phyloP scores from a whole-genome alignment of 2,329 filamentous ascomycete species.

The Claviceps arundinis region DNA sequence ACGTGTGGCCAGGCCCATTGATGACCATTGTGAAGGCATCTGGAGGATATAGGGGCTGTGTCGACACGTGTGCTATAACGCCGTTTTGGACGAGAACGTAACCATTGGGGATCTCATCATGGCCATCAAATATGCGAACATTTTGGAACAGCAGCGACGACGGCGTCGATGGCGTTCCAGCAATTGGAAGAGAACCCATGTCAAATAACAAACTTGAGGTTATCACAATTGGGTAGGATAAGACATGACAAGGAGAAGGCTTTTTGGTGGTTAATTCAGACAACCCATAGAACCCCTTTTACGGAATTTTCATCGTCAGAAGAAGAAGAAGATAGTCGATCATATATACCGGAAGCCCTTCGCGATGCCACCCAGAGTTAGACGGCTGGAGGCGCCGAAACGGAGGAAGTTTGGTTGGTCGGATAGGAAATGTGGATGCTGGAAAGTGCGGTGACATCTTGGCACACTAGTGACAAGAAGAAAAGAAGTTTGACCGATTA shows the following conservation, averaged over 20 bases:
- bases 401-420: not conserved
- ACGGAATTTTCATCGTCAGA: not conserved
- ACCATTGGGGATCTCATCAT: slow-evolving; percentile 24
- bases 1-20: slow-evolving; percentile 30
- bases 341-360: not conserved
- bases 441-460: not conserved
- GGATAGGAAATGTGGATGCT: not conserved
- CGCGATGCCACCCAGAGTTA: not conserved
- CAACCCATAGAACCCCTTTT: not conserved
- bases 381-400: not conserved
- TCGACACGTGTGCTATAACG: slow-evolving; percentile 20
- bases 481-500: not conserved
- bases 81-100: slow-evolving; percentile 27
- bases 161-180: slow-evolving; percentile 1
- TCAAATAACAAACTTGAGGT: not conserved
- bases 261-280: not conserved
- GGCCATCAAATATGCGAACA: slow-evolving; percentile 33
- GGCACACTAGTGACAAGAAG: not conserved
- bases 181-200: slow-evolving; percentile 1
- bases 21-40: slow-evolving; percentile 14
- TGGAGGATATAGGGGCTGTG: slow-evolving; percentile 5
- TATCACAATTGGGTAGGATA: not conserved
- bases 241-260: not conserved
- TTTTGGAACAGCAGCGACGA: slow-evolving; percentile 4
- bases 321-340: not conserved